Evolutionary conservation across 2,329 filamentous ascomycete species (phyloP), one percentile per base, ranked within the genome.

Genomic region (Apiospora rasikravindrae): DNA sequence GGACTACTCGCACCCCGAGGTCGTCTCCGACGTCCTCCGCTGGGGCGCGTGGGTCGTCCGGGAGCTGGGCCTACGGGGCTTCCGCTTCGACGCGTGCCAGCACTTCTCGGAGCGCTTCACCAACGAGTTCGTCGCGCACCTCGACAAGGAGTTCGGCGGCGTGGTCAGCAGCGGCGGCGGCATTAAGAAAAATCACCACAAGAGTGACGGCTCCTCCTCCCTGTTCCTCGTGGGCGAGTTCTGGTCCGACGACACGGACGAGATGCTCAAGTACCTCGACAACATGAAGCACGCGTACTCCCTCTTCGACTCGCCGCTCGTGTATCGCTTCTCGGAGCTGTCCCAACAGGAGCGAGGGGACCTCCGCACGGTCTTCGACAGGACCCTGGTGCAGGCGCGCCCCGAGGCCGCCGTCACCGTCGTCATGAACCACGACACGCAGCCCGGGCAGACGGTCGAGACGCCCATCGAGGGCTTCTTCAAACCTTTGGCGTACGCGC

Each of bases 351-450:
- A 85, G 67, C 83, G 83, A 1, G 88, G 85, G 0, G 92, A 94
- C 78, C 81, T 94, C 49, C 83, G 90, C 26, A 85, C 83, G 67
- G 84, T 93, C 1, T 91, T 93, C 76, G 86, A 91, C 66, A 82
- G 84, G 49, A 89, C 89, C 0, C 81, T 93, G 71, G 89, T 91
- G 8, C 80, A 81, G 72, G 74, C 74, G 13, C 77, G 76, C 11
- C 81, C 82, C 7, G 73, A 82, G 37, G 78, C 78, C 51, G 81
- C 82, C 1, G 82, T 83, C 69, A 93, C 91, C 0, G 86, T 93
- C 8, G 91, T 94, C 0, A 90, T 89, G 80, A 93, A 93, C 80
- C 92, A 94, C 81, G 92, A 94, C 78, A 93, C 91, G 0, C 81
- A 83, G 72, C 82, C 82, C 0, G 80, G 79, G 73, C 81, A 83